Evolutionary conservation across 768 basidiomycete genomes (phyloP), one percentile per base, ranked within the genome.

Genomic region (Tephrocybe sp.): DNA sequence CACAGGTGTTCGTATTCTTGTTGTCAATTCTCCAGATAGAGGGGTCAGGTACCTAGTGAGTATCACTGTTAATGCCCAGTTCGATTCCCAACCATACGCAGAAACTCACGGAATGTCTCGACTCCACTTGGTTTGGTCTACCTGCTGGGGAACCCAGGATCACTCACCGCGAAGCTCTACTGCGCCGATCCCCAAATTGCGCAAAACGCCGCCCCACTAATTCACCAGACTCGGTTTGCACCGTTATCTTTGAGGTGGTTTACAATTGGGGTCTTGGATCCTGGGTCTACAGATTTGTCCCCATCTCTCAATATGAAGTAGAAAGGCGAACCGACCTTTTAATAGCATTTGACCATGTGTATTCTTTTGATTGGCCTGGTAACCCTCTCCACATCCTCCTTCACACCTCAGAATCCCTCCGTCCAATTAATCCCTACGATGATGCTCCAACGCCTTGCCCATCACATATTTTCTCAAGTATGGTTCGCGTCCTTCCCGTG

Each of bases 1-100:
- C 39, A 35, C 45, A 13, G 51, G 45, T 2, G 40, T 52, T 11
- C 51, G 51, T n/a, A 13, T 52, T 1, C 39, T 52, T 32, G 19
- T 52, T n/a, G 39, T 52, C 6, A 33, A 52, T n/a, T 16, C 45
- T 31, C 22, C 39, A 4, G 40, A 40, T 5, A 34, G 46, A 6
- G 12, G 5, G n/a, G 14, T 49, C 12, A 14, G 42, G 32, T 14
- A 23, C 13, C 26, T 41, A 13, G 44, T 50, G 30, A 38, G 48
- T 34, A 8, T 12, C 16, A 17, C 23, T 36, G 36, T 45, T 35
- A 8, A 8, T 8, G 32, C 49, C 12, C 19, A 16, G 8, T 11
- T 3, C 38, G 19, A 33, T 30, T 20, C 33, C 30, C 22, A 20
- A n/a, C 30, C 14, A 20, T 34, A 26, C 12, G 8, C 19, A 51